phyloP scores from a whole-genome alignment of 352 stramenopile genomes.

The Phytophthora crassamura region DNA sequence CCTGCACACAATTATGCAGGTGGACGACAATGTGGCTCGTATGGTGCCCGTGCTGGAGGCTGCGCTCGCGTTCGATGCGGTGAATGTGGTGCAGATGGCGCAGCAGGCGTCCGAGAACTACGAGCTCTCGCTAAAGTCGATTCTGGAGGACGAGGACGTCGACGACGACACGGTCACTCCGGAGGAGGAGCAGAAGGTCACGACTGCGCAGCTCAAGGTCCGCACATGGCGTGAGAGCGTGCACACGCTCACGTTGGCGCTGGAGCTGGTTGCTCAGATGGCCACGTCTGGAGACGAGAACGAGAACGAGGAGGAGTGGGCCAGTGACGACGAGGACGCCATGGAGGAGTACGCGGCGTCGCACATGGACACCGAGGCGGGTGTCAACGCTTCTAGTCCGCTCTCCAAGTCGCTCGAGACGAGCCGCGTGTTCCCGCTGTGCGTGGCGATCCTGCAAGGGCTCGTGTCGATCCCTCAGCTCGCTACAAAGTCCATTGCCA shows the following conservation, averaged over 20 bases:
- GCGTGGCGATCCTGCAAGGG: slow-evolving; percentile 76
- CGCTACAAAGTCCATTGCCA: slow-evolving; percentile 49
- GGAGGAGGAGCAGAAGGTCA: slow-evolving; percentile 68
- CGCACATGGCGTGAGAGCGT: slow-evolving; percentile 86
- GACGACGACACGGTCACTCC: slow-evolving; percentile 69
- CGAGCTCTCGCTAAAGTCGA: slow-evolving; percentile 57
- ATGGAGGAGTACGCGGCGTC: slow-evolving; percentile 82
- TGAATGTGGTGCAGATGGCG: slow-evolving; percentile 76
- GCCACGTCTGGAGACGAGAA: slow-evolving; percentile 60
- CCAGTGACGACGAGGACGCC: slow-evolving; percentile 87
- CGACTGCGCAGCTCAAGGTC: slow-evolving; percentile 68
- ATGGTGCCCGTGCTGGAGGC: slow-evolving; percentile 74
- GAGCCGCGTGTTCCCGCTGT: slow-evolving; percentile 61
- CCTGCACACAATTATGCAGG: slow-evolving; percentile 74
- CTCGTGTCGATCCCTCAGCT: slow-evolving; percentile 77
- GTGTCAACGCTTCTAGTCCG: slow-evolving; percentile 16
- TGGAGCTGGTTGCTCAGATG: slow-evolving; percentile 82
- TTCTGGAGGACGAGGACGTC: slow-evolving; percentile 72
- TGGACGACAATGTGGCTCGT: slow-evolving; percentile 69
- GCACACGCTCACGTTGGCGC: slow-evolving; percentile 74
- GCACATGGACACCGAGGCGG: slow-evolving; percentile 63
- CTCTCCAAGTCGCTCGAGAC: slow-evolving; percentile 46
- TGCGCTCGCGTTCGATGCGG: slow-evolving; percentile 81
- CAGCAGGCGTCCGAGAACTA: slow-evolving; percentile 73
- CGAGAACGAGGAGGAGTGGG: slow-evolving; percentile 86